Conservation (phyloP, 805 yeast species). For the Kodamaea neixiangensis region DNA sequence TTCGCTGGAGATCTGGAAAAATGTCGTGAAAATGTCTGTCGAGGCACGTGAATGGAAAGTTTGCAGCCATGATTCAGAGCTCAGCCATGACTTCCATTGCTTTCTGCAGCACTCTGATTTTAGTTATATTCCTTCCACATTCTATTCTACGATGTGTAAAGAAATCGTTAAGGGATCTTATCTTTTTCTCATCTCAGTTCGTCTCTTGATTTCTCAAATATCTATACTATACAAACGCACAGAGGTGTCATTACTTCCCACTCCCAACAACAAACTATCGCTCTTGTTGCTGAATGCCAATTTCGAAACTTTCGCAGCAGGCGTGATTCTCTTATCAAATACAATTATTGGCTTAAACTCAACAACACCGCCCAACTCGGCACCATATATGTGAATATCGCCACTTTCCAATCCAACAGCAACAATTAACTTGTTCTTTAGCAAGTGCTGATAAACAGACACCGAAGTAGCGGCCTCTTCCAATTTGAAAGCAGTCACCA, state of each 20-base stretch:
- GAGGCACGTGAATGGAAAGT: background rate
- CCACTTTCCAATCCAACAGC: constrained; percentile 79
- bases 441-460: constrained; percentile 42
- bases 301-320: constrained; percentile 63
- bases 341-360: constrained; percentile 12
- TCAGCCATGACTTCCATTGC: no score
- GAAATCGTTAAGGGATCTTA: no score
- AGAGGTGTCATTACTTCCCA: constrained; percentile 68
- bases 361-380: constrained; percentile 28
- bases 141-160: no score
- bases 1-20: background rate
- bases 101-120: no score
- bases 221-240: constrained; percentile 32
- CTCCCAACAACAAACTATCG: constrained; percentile 47
- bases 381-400: constrained; percentile 45
- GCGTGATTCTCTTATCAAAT: constrained; percentile 41
- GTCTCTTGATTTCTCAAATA: background rate
- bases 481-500: constrained; percentile 35
- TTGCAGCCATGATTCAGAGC: constrained; percentile 8
- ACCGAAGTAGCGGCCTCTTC: constrained; percentile 67
- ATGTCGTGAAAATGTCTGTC: background rate
- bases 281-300: constrained; percentile 53
- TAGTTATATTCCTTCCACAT: background rate
- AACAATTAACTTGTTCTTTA: constrained; percentile 34
- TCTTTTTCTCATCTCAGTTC: background rate